These are phyloP conservation scores for Calonectria pseudoturangicola DNA, from an alignment of 2,329 filamentous ascomycete species.

Conservation along the genomic window DNA sequence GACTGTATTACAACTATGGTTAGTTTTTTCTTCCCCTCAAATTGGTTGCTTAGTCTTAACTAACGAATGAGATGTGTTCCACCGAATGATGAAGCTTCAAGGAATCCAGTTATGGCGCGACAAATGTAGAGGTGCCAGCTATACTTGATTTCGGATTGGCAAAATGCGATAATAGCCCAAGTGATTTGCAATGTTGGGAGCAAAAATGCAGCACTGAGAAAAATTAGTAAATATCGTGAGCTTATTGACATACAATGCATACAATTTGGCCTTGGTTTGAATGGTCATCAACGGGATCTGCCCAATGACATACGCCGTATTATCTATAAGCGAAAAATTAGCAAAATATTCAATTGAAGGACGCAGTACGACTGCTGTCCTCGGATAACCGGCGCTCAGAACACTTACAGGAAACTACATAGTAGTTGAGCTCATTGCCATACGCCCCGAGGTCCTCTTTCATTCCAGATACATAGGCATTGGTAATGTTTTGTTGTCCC, in stretches of 20 bases:
- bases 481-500: conserved; percentile 53
- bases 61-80: conserved; percentile 56
- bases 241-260: not conserved
- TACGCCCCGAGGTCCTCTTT: conserved; percentile 57
- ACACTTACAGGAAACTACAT: conserved; percentile 47
- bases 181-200: conserved; percentile 50
- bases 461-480: conserved; percentile 62
- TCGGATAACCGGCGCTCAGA: conserved; percentile 43
- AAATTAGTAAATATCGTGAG: not conserved
- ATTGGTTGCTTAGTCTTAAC: not conserved
- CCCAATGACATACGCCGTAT: conserved; percentile 45
- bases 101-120: conserved; percentile 51
- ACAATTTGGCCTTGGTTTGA: conserved; percentile 54
- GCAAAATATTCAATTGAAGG: conserved; percentile 36
- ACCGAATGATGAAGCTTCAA: conserved; percentile 53
- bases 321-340: conserved; percentile 46
- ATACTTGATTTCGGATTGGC: conserved; percentile 50
- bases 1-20: not conserved
- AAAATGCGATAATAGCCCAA: conserved; percentile 54
- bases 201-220: conserved; percentile 48
- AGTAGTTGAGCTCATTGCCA: conserved; percentile 58
- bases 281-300: conserved; percentile 55
- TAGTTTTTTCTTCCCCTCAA: not conserved
- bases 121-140: conserved; percentile 54
- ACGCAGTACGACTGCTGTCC: conserved; percentile 26